Evolutionary conservation across 2,329 filamentous ascomycete species (phyloP).

Genomic region (Sporothrix phasma): DNA sequence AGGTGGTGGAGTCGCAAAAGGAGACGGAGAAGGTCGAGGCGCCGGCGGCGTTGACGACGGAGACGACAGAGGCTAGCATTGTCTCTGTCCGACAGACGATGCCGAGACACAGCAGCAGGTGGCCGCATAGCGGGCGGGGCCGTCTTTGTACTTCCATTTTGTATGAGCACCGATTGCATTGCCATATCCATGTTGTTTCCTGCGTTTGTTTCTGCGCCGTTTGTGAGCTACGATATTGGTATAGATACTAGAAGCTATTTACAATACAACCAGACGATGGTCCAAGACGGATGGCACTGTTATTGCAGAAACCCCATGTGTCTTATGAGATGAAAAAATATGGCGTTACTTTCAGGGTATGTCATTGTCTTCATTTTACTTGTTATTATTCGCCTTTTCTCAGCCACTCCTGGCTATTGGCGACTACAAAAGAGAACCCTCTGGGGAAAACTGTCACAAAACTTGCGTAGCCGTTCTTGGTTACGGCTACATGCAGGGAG

Average conservation of each 20-base stretch:
- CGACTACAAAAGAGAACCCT: no score
- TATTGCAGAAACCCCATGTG: no score
- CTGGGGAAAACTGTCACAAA: no score
- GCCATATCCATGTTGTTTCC: not conserved
- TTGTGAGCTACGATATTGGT: not conserved
- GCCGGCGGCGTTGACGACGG: not conserved
- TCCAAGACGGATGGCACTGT: no score
- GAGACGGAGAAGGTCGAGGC: not conserved
- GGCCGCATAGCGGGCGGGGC: not conserved
- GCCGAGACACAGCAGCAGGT: not conserved
- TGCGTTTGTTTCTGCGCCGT: not conserved
- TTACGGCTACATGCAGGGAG: no score
- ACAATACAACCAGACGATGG: not conserved
- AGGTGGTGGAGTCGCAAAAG: slow-evolving; percentile 16
- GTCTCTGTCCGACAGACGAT: not conserved
- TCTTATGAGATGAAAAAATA: no score
- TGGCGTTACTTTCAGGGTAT: no score
- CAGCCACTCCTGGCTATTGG: no score
- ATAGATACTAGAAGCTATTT: not conserved
- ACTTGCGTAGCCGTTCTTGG: no score
- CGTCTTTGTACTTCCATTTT: not conserved
- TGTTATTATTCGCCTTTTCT: no score
- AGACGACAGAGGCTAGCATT: not conserved
- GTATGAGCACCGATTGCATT: not conserved
- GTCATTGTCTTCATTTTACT: no score